These are phyloP conservation scores for Pezicula neosporulosa DNA, from an alignment of 2,329 filamentous ascomycete species.

Conservation along the genomic window DNA sequence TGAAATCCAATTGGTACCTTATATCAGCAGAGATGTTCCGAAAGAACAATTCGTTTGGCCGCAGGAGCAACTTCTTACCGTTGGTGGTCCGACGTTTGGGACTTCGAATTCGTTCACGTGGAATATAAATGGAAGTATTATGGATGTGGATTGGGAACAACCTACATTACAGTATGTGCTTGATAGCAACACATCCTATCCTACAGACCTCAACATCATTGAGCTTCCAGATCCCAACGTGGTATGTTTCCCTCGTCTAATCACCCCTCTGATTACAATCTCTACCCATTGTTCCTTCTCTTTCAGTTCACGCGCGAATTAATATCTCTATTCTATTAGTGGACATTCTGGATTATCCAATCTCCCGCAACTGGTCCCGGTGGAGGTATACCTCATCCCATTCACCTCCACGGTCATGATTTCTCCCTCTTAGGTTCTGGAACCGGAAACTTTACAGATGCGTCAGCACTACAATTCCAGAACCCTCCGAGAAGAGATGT, in stretches of 20 bases:
- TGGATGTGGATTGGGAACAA: constrained; percentile 37
- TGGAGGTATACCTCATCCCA: constrained; percentile 33
- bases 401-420: constrained; percentile 46
- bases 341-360: constrained; percentile 4
- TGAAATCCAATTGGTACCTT: not conserved
- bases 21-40: not conserved
- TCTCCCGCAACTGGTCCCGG: constrained; percentile 28
- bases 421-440: constrained; percentile 43
- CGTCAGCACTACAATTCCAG: not conserved
- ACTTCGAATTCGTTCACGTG: not conserved
- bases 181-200: constrained; percentile 17
- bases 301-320: constrained; percentile 30
- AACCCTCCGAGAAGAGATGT: constrained; percentile 47
- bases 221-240: constrained; percentile 8
- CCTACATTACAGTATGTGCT: constrained; percentile 34
- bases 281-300: no score
- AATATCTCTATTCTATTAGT: constrained; percentile 50
- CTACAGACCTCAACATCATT: constrained; percentile 7
- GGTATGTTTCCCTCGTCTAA: not conserved
- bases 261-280: no score
- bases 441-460: constrained; percentile 39
- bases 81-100: not conserved
- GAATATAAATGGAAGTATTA: constrained; percentile 13
- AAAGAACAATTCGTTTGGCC: not conserved
- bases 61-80: not conserved